Percentiles rank a stretch among this genome's conserved stretches.
These are phyloP conservation scores for Diutina neorugosa DNA, from an alignment of 1,139 yeast species.

Conservation along the genomic window DNA sequence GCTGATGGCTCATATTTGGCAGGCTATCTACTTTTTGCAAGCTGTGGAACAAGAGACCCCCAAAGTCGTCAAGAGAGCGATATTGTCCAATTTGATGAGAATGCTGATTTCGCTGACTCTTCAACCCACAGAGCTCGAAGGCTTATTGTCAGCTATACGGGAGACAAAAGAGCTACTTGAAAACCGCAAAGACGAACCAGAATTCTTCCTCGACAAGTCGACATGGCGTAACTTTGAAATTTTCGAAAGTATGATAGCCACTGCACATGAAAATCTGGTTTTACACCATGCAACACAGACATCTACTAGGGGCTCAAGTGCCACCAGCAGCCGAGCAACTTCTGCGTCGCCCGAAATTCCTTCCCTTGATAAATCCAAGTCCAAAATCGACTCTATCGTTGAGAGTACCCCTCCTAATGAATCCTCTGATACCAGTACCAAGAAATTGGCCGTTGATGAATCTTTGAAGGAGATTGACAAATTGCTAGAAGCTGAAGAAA, in stretches of 20 bases:
- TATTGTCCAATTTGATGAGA: constrained; percentile 41
- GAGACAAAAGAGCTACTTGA: constrained; percentile 15
- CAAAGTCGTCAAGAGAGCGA: constrained; percentile 42
- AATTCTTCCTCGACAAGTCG: constrained; percentile 28
- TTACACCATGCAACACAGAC: neutral
- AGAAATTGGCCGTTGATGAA: neutral
- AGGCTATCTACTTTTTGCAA: constrained; percentile 44
- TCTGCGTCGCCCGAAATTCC: neutral
- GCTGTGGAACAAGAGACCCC: constrained; percentile 39
- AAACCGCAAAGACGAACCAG: constrained; percentile 13
- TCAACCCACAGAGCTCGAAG: constrained; percentile 20
- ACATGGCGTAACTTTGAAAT: constrained; percentile 36
- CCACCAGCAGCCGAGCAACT: neutral
- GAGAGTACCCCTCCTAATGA: constrained; percentile 6
- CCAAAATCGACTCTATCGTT: constrained; percentile 1
- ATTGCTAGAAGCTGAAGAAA: constrained; percentile 27
- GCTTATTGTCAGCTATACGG: constrained; percentile 21
- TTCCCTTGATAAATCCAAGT: neutral
- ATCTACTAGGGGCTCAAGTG: neutral
- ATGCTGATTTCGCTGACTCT: constrained; percentile 23
- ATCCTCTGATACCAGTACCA: constrained; percentile 4
- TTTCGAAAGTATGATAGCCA: constrained; percentile 22
- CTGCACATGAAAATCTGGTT: constrained; percentile 7
- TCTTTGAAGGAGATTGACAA: constrained; percentile 19
- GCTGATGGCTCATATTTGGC: constrained; percentile 44